Conservation (phyloP, 306 rosid species). For the Quercus alba region DNA sequence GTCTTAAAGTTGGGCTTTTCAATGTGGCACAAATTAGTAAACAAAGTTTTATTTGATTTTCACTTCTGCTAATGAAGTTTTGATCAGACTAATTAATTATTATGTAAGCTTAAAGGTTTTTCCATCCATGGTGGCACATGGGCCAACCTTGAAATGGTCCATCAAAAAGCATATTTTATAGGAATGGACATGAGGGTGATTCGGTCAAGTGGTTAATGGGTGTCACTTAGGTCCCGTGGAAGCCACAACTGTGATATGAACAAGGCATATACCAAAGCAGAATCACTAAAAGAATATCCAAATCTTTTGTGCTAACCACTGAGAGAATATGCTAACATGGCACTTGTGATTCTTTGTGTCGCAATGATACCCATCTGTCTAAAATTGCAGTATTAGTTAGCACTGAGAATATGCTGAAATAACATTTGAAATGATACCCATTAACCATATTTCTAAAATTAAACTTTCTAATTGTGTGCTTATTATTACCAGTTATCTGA, state of each 20-base stretch:
- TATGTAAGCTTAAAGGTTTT: background rate
- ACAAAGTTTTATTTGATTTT: background rate
- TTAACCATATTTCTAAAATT: background rate
- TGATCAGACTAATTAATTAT: too few relatives aligned
- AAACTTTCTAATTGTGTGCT: background rate
- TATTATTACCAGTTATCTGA: background rate
- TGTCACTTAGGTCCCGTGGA: background rate
- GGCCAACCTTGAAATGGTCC: too few relatives aligned
- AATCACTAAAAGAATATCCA: slow-evolving; percentile 68
- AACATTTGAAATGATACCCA: too few relatives aligned
- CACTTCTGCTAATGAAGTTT: too few relatives aligned
- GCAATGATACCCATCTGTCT: background rate
- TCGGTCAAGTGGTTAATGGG: slow-evolving; percentile 12
- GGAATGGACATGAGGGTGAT: slow-evolving; percentile 5
- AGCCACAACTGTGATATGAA: background rate
- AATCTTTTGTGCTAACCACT: slow-evolving; percentile 28
- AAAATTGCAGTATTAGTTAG: background rate
- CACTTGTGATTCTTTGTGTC: slow-evolving; percentile 20
- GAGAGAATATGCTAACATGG: slow-evolving; percentile 61
- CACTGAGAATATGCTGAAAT: too few relatives aligned
- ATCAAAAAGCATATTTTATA: background rate
- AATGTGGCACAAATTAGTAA: background rate
- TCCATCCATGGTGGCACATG: too few relatives aligned
- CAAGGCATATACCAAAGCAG: slow-evolving; percentile 44
- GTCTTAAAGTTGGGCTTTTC: background rate